These are phyloP conservation scores for Penicillium sp. DNA, from an alignment of 2,329 filamentous ascomycete genomes.

Conservation along the genomic window DNA sequence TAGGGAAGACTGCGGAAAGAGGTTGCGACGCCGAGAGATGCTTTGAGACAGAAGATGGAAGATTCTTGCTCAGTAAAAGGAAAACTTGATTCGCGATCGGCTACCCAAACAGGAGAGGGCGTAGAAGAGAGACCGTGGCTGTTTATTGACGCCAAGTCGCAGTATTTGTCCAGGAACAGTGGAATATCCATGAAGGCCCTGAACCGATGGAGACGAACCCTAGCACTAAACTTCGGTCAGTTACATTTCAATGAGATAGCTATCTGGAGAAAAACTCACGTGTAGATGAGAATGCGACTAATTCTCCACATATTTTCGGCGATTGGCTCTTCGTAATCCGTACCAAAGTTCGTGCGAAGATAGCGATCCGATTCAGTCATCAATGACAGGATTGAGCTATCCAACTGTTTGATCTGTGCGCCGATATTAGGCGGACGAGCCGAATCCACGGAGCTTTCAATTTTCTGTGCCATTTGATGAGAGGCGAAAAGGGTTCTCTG, in stretches of 20 bases:
- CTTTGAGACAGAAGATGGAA: conserved; percentile 28
- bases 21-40: conserved; percentile 23
- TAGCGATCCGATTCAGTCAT: conserved; percentile 20
- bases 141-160: conserved; percentile 27
- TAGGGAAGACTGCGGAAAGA: conserved; percentile 21
- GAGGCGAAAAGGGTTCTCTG: conserved; percentile 21
- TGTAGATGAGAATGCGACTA: neutral
- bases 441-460: conserved; percentile 12
- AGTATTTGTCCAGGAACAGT: conserved; percentile 28
- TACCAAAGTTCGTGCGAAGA: conserved; percentile 12
- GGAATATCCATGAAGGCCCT: conserved; percentile 30
- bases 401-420: conserved; percentile 17
- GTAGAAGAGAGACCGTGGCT: conserved; percentile 8
- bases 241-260: no score
- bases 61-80: conserved; percentile 32
- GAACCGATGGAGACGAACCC: conserved; percentile 28
- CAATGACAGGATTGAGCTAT: conserved; percentile 13
- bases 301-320: conserved; percentile 21
- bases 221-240: conserved; percentile 18
- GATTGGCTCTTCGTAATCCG: conserved; percentile 20
- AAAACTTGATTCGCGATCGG: conserved; percentile 19
- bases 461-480: conserved; percentile 17
- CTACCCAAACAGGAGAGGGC: conserved; percentile 4
- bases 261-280: no score
- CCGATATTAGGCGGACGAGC: conserved; percentile 5